Percentiles rank a stretch among this genome's conserved stretches.
These are phyloP conservation scores for Candida gigantensis DNA, from an alignment of 1,139 yeast genomes.

Conservation along the genomic window DNA sequence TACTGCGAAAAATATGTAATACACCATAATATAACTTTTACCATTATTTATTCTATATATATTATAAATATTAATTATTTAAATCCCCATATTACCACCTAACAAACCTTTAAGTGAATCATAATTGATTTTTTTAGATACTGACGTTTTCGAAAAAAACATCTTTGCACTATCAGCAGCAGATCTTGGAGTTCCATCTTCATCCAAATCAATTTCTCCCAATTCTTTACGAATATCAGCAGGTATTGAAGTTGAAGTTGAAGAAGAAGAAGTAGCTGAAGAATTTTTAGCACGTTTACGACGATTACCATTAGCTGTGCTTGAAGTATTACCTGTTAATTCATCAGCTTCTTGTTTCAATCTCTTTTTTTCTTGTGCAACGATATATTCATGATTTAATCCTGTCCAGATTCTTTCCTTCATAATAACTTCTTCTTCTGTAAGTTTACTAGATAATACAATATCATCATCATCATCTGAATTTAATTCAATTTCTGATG, in stretches of 20 bases:
- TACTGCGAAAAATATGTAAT: neutral
- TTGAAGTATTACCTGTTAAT: conserved; percentile 70
- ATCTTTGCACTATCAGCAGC: conserved; percentile 76
- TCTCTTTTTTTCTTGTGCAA: conserved; percentile 83
- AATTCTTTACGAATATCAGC: conserved; percentile 34
- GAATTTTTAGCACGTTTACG: conserved; percentile 38
- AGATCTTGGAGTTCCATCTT: conserved; percentile 46
- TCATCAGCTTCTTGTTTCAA: conserved; percentile 86
- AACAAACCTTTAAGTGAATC: conserved; percentile 65
- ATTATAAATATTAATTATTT: neutral
- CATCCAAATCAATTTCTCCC: conserved; percentile 43
- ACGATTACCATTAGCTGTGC: conserved; percentile 25
- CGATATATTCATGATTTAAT: conserved; percentile 77
- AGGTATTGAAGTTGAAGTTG: too few species aligned
- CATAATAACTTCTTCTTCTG: conserved; percentile 63
- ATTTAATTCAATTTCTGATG: conserved; percentile 58
- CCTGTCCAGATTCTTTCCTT: conserved; percentile 89
- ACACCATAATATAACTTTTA: too few species aligned
- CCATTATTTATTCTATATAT: too few species aligned
- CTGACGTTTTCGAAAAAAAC: conserved; percentile 67
- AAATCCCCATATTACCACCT: conserved; percentile 10
- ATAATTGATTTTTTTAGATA: conserved; percentile 87
- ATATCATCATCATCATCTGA: conserved; percentile 84
- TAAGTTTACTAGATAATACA: conserved; percentile 57
- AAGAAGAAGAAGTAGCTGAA: too few species aligned